A percentile compares a stretch with the other conserved stretches of the same genome.
phyloP scores from a whole-genome alignment of 345 rosid species.

The Bretschneidera sinensis region DNA sequence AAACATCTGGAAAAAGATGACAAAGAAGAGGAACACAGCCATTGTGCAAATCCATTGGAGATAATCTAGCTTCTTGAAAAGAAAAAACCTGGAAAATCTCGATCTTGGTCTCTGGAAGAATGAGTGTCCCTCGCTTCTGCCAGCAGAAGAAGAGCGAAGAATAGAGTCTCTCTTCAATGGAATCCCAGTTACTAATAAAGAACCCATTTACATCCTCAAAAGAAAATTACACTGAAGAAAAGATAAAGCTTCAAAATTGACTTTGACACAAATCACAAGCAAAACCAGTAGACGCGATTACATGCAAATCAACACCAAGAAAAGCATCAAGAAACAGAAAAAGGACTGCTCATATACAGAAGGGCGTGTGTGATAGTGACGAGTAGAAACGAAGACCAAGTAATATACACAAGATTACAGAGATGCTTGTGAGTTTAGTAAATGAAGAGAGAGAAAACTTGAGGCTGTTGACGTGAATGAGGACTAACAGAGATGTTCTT shows the following conservation, averaged over 20 bases:
- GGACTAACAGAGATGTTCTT: background rate
- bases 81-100: conserved; percentile 66
- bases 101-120: conserved; percentile 62
- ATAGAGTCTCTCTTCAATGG: conserved; percentile 41
- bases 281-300: background rate
- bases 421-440: conserved; percentile 24
- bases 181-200: conserved; percentile 54
- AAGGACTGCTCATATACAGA: background rate
- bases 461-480: background rate
- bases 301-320: too few species aligned
- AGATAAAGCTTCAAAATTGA: background rate
- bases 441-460: conserved; percentile 4
- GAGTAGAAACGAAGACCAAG: conserved; percentile 14
- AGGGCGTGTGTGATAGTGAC: background rate
- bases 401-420: conserved; percentile 18
- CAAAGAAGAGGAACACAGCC: conserved; percentile 57
- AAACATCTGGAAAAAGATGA: conserved; percentile 58
- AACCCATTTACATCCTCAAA: conserved; percentile 60
- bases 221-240: background rate
- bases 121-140: conserved; percentile 30
- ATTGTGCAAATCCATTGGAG: conserved; percentile 67
- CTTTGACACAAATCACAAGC: conserved; percentile 11
- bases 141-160: conserved; percentile 32
- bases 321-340: background rate
- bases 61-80: conserved; percentile 59